phyloP scores from a whole-genome alignment of 2,329 filamentous ascomycete genomes.

The Leptographium lundbergii region DNA sequence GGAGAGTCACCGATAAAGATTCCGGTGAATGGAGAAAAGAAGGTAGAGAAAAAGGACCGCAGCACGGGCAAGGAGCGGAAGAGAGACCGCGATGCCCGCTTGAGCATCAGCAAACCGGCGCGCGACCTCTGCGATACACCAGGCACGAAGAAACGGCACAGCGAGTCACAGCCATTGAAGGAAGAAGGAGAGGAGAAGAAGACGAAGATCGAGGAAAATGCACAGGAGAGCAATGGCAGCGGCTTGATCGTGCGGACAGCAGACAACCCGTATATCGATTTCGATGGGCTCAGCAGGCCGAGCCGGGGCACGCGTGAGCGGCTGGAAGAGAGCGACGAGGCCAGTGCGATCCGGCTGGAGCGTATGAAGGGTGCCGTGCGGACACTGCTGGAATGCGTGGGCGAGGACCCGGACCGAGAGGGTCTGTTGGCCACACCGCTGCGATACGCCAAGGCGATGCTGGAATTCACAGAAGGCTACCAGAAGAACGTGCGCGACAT shows the following conservation, averaged over 20 bases:
- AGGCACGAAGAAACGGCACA: background rate
- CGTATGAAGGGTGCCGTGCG: constrained; percentile 50
- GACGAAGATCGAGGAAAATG: background rate
- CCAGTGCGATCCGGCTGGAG: constrained; percentile 37
- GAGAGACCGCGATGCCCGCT: constrained; percentile 6
- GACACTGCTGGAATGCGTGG: constrained; percentile 55
- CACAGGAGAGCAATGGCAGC: background rate
- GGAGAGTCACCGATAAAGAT: background rate
- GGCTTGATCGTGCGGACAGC: constrained; percentile 11
- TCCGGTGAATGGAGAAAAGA: background rate
- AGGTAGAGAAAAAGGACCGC: background rate
- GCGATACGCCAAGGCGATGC: constrained; percentile 87
- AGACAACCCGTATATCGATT: constrained; percentile 38
- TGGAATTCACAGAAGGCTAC: constrained; percentile 94
- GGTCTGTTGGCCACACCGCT: constrained; percentile 59
- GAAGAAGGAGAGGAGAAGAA: background rate
- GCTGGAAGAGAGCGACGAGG: constrained; percentile 41
- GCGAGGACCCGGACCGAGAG: constrained; percentile 54
- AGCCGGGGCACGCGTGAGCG: constrained; percentile 53
- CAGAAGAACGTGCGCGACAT: constrained; percentile 87
- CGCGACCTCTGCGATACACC: constrained; percentile 46
- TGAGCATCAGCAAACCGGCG: constrained; percentile 41
- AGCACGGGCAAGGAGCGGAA: background rate
- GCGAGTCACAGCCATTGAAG: background rate
- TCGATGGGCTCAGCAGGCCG: constrained; percentile 47